These are phyloP conservation scores for Starmerella riodocensis DNA, from an alignment of 805 yeast genomes.

Conservation along the genomic window DNA sequence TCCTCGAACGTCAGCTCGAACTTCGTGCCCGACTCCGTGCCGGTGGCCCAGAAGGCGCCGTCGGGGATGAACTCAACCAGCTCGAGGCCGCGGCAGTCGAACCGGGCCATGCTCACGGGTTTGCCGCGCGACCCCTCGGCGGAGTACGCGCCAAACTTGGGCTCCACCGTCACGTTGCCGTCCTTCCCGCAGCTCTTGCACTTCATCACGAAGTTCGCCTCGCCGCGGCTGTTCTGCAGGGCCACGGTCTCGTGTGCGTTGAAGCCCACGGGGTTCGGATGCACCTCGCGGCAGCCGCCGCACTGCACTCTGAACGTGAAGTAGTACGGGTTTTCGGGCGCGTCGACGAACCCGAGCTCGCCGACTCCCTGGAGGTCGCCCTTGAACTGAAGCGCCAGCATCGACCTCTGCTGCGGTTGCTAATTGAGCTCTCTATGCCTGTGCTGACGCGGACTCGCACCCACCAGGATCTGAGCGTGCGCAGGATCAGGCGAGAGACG, in stretches of 20 bases:
- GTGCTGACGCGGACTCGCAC: no score
- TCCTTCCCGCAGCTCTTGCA: constrained; percentile 50
- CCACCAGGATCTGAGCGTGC: no score
- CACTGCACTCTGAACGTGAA: constrained; percentile 66
- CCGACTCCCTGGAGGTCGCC: constrained; percentile 46
- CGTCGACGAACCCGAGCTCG: constrained; percentile 47
- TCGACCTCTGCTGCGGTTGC: constrained; percentile 4
- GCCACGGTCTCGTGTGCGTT: constrained; percentile 40
- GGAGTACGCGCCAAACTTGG: constrained; percentile 24
- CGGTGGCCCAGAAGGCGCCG: constrained; percentile 27
- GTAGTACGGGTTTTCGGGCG: constrained; percentile 49
- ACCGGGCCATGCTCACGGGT: constrained; percentile 40
- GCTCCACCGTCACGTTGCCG: constrained; percentile 25
- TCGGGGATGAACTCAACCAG: constrained; percentile 53
- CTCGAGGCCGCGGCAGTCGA: constrained; percentile 81
- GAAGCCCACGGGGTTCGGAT: constrained; percentile 56
- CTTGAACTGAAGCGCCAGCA: constrained; percentile 26
- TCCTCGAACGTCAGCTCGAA: constrained; percentile 61
- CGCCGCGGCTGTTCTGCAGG: constrained; percentile 60
- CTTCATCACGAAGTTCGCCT: constrained; percentile 67
- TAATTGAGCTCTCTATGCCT: not conserved
- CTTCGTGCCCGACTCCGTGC: constrained; percentile 38
- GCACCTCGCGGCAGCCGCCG: constrained; percentile 63
- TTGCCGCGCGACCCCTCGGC: constrained; percentile 31
- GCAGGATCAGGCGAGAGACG: no score